Percentiles rank a stretch among this genome's conserved stretches.
These are phyloP conservation scores for Antitrichia curtipendula DNA, from an alignment of 225 moss, liverwort and hornwort species.

Conservation along the genomic window DNA sequence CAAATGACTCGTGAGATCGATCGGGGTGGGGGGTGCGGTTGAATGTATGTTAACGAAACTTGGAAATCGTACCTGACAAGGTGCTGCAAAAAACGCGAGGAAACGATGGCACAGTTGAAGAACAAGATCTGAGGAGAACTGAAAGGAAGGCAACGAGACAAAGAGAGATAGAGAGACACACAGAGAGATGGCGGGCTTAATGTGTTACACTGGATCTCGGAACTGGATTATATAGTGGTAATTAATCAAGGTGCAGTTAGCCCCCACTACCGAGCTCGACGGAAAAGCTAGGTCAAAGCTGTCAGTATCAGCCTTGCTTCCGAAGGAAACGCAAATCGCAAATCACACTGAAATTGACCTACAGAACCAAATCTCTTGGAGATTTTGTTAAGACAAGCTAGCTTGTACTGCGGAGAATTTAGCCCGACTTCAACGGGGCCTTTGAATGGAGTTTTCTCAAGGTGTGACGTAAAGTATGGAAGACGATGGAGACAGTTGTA, in stretches of 20 bases:
- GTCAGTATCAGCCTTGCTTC: not conserved
- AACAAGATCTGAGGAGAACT: not conserved
- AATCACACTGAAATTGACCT: not conserved
- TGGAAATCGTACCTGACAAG: not conserved
- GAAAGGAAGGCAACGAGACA: not conserved
- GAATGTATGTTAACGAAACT: not conserved
- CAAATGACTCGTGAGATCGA: not conserved
- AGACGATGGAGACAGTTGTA: not conserved
- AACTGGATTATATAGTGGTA: not conserved
- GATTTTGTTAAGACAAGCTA: not conserved
- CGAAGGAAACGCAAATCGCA: not conserved
- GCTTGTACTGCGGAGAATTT: not conserved
- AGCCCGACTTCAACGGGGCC: too few relatives aligned
- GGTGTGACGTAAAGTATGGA: not conserved
- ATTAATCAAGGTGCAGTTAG: not conserved
- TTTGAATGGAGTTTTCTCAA: not conserved
- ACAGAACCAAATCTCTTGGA: not conserved
- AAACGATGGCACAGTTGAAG: not conserved
- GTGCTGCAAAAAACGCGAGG: not conserved
- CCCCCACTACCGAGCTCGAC: not conserved
- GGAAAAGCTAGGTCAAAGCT: not conserved
- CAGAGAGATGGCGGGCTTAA: not conserved
- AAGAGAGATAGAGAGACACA: not conserved
- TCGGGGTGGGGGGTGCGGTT: accelerated
- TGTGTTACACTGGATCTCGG: too few relatives aligned